These are phyloP conservation scores for Davidsoniella australis DNA, from an alignment of 2,329 filamentous ascomycete genomes.

Conservation along the genomic window DNA sequence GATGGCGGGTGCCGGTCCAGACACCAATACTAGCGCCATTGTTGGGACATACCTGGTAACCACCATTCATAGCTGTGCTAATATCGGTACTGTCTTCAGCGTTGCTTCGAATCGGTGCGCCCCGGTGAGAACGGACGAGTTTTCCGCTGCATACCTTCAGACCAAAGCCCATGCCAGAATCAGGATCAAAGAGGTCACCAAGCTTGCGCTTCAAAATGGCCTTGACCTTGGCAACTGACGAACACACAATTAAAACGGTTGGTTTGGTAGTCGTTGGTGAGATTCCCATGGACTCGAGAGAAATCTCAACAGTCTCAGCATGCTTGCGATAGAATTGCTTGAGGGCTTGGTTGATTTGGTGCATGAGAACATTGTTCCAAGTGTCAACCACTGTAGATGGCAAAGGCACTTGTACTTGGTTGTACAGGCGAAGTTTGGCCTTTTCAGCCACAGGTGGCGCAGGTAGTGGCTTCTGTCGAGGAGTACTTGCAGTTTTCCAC, in stretches of 20 bases:
- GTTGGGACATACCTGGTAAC: conserved; percentile 59
- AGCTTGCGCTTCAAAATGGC: conserved; percentile 54
- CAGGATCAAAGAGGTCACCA: conserved; percentile 44
- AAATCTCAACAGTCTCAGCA: conserved; percentile 62
- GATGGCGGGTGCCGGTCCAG: conserved; percentile 67
- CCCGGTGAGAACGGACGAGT: conserved; percentile 41
- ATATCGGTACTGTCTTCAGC: conserved; percentile 15
- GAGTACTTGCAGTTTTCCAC: not conserved
- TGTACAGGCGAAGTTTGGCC: conserved; percentile 38
- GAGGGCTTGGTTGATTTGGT: conserved; percentile 54
- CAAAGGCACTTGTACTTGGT: conserved; percentile 40
- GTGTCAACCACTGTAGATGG: conserved; percentile 46
- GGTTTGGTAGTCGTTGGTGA: conserved; percentile 47
- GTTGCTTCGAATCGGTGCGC: conserved; percentile 21
- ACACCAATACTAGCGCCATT: conserved; percentile 91
- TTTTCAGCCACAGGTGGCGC: not conserved
- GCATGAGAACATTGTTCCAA: conserved; percentile 57
- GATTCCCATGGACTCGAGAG: conserved; percentile 57
- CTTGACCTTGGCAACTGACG: conserved; percentile 55
- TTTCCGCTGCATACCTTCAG: conserved; percentile 58
- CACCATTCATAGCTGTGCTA: conserved; percentile 42
- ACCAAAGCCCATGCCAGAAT: conserved; percentile 33
- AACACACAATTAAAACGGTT: conserved; percentile 62
- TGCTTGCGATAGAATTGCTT: conserved; percentile 56
- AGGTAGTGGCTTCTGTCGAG: not conserved